phyloP scores from a whole-genome alignment of 2,329 filamentous ascomycete species.

The Gnomoniopsis smithogilvyi region DNA sequence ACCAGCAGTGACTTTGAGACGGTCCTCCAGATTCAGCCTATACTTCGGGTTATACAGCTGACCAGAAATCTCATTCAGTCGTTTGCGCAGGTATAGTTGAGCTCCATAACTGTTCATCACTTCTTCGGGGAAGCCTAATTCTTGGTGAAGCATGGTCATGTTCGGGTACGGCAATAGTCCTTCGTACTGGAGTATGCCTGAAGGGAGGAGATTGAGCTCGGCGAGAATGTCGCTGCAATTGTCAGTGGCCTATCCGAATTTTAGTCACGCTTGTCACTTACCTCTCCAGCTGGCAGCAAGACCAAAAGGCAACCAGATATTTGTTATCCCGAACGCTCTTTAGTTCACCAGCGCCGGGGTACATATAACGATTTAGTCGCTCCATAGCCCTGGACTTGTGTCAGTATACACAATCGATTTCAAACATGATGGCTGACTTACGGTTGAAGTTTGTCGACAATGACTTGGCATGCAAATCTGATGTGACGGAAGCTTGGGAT shows the following conservation, averaged over 20 bases:
- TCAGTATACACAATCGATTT: conserved; percentile 1
- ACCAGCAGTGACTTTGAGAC: conserved; percentile 36
- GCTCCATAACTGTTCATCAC: conserved; percentile 60
- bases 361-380: conserved; percentile 31
- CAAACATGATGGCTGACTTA: conserved; percentile 38
- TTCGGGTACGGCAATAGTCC: conserved; percentile 66
- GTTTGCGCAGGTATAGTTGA: conserved; percentile 62
- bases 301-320: conserved; percentile 81
- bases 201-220: conserved; percentile 67
- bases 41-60: conserved; percentile 49
- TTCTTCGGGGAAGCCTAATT: conserved; percentile 40
- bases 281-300: conserved; percentile 89
- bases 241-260: conserved; percentile 18
- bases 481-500: conserved; percentile 75
- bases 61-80: conserved; percentile 61
- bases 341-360: conserved; percentile 20
- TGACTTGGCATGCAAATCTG: conserved; percentile 50
- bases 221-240: conserved; percentile 76
- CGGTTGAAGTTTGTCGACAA: conserved; percentile 74
- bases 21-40: neutral
- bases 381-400: conserved; percentile 41
- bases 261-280: conserved; percentile 31
- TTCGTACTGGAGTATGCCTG: conserved; percentile 59
- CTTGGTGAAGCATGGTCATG: conserved; percentile 39
- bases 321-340: conserved; percentile 54